Evolutionary conservation across 192 early-diverging fungal species (phyloP).

Genomic region (Linderina pennispora): DNA sequence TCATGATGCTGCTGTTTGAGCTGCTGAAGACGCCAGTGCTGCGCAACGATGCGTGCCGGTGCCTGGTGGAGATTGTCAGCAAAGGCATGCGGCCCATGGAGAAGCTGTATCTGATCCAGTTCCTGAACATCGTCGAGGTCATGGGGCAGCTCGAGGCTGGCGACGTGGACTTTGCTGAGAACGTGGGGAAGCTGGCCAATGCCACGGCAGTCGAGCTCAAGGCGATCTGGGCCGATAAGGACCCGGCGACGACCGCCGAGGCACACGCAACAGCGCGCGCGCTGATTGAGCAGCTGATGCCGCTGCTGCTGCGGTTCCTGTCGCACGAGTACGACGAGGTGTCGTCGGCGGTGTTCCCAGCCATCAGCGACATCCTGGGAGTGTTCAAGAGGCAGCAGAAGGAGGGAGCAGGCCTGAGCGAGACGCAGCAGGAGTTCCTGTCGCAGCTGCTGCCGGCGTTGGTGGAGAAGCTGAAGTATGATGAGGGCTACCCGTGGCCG

Average conservation of each 20-base stretch:
- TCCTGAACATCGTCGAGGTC: conserved; percentile 43
- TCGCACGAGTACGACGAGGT: conserved; percentile 81
- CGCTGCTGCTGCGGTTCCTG: conserved; percentile 73
- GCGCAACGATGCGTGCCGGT: conserved; percentile 70
- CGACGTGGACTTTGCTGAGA: conserved; percentile 40
- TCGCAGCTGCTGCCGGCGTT: conserved; percentile 49
- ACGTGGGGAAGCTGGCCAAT: conserved; percentile 38
- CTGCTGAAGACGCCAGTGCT: conserved; percentile 57
- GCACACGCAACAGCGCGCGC: conserved; percentile 47
- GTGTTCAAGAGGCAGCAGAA: conserved; percentile 56
- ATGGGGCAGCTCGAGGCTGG: conserved; percentile 32
- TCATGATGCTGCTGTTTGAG: conserved; percentile 69
- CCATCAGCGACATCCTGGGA: conserved; percentile 60
- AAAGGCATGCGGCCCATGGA: conserved; percentile 93
- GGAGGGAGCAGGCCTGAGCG: conserved; percentile 19
- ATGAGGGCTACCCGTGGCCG: conserved; percentile 72
- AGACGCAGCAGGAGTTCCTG: conserved; percentile 21
- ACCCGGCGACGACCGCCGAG: conserved; percentile 22
- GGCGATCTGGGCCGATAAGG: conserved; percentile 35
- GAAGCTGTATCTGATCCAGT: conserved; percentile 80
- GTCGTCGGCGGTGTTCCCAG: conserved; percentile 68
- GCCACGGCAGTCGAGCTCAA: conserved; percentile 33
- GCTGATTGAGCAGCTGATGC: conserved; percentile 70
- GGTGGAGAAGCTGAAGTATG: conserved; percentile 85
- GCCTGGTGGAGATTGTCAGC: conserved; percentile 76